phyloP scores from a whole-genome alignment of 148 eudicot species.

The Hydrangea macrophylla region DNA sequence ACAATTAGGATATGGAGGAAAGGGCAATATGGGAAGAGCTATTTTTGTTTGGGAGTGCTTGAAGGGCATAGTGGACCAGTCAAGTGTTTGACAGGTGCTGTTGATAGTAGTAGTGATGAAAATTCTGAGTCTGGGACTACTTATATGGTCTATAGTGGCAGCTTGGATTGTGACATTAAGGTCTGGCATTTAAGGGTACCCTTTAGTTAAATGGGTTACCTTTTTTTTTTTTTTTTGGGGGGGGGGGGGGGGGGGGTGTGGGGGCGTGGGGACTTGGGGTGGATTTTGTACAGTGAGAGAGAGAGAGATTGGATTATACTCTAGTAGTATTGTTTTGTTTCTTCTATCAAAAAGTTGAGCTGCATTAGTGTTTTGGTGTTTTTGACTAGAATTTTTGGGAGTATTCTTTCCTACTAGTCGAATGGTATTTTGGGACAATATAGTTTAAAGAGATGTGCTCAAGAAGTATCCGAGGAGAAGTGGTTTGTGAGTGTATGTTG shows the following conservation, averaged over 20 bases:
- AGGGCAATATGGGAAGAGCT: slow-evolving; percentile 37
- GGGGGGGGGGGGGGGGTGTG: not conserved
- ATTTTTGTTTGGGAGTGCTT: slow-evolving; percentile 64
- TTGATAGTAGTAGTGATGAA: slow-evolving; percentile 19
- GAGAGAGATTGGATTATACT: slow-evolving; percentile 2
- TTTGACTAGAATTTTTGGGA: not conserved
- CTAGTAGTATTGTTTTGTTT: not conserved
- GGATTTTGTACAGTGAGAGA: slow-evolving; percentile 21
- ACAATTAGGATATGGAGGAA: slow-evolving; percentile 77
- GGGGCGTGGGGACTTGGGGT: too few species aligned
- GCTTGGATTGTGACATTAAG: slow-evolving; percentile 71
- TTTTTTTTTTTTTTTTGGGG: not conserved
- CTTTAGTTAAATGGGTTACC: slow-evolving; percentile 14
- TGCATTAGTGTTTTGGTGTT: not conserved
- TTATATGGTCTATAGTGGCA: slow-evolving; percentile 66
- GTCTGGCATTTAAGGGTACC: slow-evolving; percentile 63
- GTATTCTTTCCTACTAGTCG: not conserved
- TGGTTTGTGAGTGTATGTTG: not conserved
- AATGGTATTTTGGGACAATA: too few species aligned
- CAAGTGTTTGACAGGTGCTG: slow-evolving; percentile 57
- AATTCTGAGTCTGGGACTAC: slow-evolving; percentile 25
- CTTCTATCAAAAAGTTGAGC: not conserved
- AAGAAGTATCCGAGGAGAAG: too few species aligned
- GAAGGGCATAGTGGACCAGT: slow-evolving; percentile 71
- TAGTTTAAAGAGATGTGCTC: too few species aligned